phyloP scores from a whole-genome alignment of 208 protist species.

The Leishmania guyanensis region DNA sequence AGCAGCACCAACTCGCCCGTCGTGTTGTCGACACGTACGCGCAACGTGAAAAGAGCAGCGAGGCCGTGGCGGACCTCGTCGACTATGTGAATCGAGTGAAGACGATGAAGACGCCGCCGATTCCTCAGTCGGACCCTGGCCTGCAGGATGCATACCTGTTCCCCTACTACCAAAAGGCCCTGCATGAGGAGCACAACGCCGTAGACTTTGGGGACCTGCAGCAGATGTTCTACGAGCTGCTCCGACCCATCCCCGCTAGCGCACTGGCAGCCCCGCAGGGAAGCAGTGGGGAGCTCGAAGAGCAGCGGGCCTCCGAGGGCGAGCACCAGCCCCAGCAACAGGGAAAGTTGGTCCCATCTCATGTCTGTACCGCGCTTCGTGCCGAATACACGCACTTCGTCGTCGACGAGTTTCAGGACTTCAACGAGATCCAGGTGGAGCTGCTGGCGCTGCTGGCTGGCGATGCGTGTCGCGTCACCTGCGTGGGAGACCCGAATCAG shows the following conservation, averaged over 20 bases:
- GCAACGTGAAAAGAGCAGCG: conserved; percentile 42
- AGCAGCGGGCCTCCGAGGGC: background rate
- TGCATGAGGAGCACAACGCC: conserved; percentile 69
- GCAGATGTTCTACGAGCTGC: conserved; percentile 69
- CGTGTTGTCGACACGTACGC: conserved; percentile 66
- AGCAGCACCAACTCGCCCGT: conserved; percentile 58
- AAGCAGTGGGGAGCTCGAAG: background rate
- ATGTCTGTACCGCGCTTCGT: conserved; percentile 40
- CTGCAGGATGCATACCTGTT: conserved; percentile 72
- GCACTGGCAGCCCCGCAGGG: background rate
- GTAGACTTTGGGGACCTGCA: conserved; percentile 91
- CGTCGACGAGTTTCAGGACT: conserved; percentile 91
- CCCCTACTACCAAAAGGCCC: conserved; percentile 59
- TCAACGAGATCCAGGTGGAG: conserved; percentile 89
- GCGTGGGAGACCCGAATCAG: conserved; percentile 88
- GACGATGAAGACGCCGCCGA: conserved; percentile 51
- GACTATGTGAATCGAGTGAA: conserved; percentile 76
- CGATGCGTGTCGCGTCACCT: conserved; percentile 81
- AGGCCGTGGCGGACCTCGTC: conserved; percentile 61
- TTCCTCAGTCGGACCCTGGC: conserved; percentile 48
- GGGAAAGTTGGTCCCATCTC: conserved; percentile 24
- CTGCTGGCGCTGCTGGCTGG: conserved; percentile 80
- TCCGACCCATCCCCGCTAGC: conserved; percentile 26
- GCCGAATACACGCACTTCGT: conserved; percentile 80
- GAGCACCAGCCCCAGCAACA: conserved; percentile 3